These are phyloP conservation scores for Xylaria flabelliformis DNA, from an alignment of 495 filamentous ascomycete species.

Conservation along the genomic window DNA sequence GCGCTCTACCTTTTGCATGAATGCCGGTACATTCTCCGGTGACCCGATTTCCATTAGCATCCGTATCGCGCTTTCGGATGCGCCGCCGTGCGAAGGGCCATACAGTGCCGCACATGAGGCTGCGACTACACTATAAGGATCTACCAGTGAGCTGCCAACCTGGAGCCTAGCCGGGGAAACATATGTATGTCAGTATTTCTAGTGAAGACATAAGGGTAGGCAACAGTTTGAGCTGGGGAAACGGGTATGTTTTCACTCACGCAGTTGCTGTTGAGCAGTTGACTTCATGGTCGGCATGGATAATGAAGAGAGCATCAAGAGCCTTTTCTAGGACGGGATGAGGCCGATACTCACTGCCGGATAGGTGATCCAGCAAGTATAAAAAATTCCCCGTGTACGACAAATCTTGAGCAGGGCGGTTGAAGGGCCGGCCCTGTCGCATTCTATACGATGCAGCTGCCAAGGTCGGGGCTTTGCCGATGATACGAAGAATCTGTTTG, in stretches of 20 bases:
- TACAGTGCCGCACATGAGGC: slow-evolving; percentile 54
- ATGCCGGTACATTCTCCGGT: slow-evolving; percentile 51
- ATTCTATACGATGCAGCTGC: slow-evolving; percentile 50
- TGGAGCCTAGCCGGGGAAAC: slow-evolving; percentile 39
- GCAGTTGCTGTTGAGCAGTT: slow-evolving; percentile 60
- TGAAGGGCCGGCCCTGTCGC: slow-evolving; percentile 45
- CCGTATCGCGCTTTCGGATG: slow-evolving; percentile 62
- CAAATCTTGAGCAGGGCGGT: slow-evolving; percentile 42
- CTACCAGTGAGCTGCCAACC: slow-evolving; percentile 53
- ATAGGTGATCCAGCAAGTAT: slow-evolving; percentile 52
- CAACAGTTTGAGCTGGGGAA: too few relatives aligned
- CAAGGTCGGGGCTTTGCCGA: slow-evolving; percentile 47
- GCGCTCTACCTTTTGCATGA: slow-evolving; percentile 56
- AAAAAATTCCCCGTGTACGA: slow-evolving; percentile 55
- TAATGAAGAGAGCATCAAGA: slow-evolving; percentile 49
- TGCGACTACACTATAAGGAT: slow-evolving; percentile 54
- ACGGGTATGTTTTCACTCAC: background rate
- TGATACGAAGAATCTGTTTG: slow-evolving; percentile 48
- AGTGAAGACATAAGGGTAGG: too few relatives aligned
- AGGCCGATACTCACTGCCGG: slow-evolving; percentile 42
- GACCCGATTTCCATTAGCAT: slow-evolving; percentile 53
- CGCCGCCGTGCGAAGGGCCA: slow-evolving; percentile 63
- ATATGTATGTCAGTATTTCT: too few relatives aligned
- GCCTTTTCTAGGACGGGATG: slow-evolving; percentile 43
- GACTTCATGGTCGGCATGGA: slow-evolving; percentile 59